These are phyloP conservation scores for Sclerotinia subarctica DNA, from an alignment of 2,329 filamentous ascomycete genomes.

Conservation along the genomic window DNA sequence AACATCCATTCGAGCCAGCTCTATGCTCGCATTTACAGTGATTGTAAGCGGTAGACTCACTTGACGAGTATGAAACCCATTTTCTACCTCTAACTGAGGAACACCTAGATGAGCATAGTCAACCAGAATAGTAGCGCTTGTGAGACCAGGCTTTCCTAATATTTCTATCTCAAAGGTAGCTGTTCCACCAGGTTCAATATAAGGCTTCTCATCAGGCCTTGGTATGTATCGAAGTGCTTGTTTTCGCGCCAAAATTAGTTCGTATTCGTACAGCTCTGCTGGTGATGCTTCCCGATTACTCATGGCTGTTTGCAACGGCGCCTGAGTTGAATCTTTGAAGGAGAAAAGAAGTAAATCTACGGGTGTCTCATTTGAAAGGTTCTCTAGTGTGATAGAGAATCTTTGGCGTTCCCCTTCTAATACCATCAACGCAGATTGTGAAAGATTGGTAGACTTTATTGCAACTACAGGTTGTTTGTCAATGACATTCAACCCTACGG, in stretches of 20 bases:
- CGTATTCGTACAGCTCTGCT: conserved; percentile 80
- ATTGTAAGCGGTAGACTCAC: conserved; percentile 77
- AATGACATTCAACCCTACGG: conserved; percentile 70
- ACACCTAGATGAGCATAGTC: conserved; percentile 82
- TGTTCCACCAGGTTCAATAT: conserved; percentile 64
- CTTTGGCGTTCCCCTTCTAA: conserved; percentile 80
- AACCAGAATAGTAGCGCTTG: conserved; percentile 73
- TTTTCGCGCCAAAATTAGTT: conserved; percentile 72
- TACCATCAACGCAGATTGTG: conserved; percentile 86
- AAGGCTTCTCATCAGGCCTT: conserved; percentile 50
- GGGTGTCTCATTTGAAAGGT: conserved; percentile 65
- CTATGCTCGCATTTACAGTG: conserved; percentile 88
- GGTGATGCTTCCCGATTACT: conserved; percentile 72
- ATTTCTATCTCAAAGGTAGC: conserved; percentile 79
- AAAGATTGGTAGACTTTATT: conserved; percentile 72
- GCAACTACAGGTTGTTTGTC: conserved; percentile 72
- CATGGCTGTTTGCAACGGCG: conserved; percentile 70
- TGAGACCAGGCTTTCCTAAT: conserved; percentile 80
- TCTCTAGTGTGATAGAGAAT: conserved; percentile 78
- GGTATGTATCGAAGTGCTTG: conserved; percentile 61
- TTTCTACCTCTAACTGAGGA: conserved; percentile 62
- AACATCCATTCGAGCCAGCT: conserved; percentile 76
- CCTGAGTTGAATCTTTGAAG: conserved; percentile 84
- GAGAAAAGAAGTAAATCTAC: conserved; percentile 85
- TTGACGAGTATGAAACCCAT: conserved; percentile 80